These are phyloP conservation scores for Ascochyta pisi DNA, from an alignment of 2,329 filamentous ascomycete species.

Conservation along the genomic window DNA sequence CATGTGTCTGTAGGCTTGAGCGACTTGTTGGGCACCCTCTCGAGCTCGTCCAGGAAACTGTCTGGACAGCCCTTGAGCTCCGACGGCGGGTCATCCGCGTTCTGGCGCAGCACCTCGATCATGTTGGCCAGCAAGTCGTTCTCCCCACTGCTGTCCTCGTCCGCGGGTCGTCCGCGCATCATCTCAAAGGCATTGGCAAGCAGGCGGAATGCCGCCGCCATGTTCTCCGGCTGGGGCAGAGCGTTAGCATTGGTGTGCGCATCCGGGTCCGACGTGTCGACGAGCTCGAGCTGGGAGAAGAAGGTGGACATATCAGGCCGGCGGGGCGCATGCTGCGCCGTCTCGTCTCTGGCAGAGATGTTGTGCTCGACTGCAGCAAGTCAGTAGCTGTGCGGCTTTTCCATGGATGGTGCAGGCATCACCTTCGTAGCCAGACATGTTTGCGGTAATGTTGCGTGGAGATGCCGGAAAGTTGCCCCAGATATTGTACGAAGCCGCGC, in stretches of 20 bases:
- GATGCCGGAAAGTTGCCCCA: neutral
- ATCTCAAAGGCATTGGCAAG: slow-evolving; percentile 67
- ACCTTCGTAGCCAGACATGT: slow-evolving; percentile 58
- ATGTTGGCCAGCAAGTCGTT: slow-evolving; percentile 60
- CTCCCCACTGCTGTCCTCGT: slow-evolving; percentile 32
- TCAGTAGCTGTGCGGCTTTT: slow-evolving; percentile 23
- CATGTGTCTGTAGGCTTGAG: slow-evolving; percentile 62
- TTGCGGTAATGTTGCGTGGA: slow-evolving; percentile 14
- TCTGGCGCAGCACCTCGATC: slow-evolving; percentile 62
- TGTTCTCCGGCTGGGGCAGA: slow-evolving; percentile 65
- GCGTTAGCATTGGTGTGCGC: slow-evolving; percentile 63
- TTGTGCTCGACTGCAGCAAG: slow-evolving; percentile 56
- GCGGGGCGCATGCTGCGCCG: slow-evolving; percentile 52
- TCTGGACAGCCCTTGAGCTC: slow-evolving; percentile 68
- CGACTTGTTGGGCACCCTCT: slow-evolving; percentile 63
- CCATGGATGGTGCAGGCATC: slow-evolving; percentile 17
- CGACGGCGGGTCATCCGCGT: slow-evolving; percentile 65
- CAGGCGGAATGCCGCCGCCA: slow-evolving; percentile 65
- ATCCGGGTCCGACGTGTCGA: slow-evolving; percentile 59
- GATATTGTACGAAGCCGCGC: slow-evolving; percentile 5
- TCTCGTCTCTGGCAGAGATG: slow-evolving; percentile 49
- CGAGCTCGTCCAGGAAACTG: slow-evolving; percentile 66
- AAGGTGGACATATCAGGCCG: slow-evolving; percentile 71
- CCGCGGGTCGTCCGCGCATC: slow-evolving; percentile 57
- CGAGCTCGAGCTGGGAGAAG: slow-evolving; percentile 67